A percentile compares a stretch with the other conserved stretches of the same genome.
Conservation (phyloP, 331 rosid genomes). For the Quercus phellos region DNA sequence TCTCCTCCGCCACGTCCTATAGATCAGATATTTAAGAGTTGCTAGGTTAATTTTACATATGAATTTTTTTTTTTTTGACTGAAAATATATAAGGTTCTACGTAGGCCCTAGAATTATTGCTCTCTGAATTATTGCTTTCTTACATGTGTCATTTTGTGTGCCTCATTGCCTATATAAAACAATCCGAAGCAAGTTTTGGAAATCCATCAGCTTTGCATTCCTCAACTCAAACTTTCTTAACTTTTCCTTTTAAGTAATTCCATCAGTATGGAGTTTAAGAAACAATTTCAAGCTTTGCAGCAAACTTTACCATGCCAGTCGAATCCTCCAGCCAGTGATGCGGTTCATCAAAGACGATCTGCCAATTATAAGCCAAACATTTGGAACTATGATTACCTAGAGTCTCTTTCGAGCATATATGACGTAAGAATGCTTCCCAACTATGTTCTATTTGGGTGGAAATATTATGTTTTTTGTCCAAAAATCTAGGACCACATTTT, state of each 20-base stretch:
- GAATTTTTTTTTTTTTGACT: too few relatives aligned
- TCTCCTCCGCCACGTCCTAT: too few relatives aligned
- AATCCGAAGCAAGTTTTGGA: background rate
- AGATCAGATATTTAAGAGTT: too few relatives aligned
- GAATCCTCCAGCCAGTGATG: background rate
- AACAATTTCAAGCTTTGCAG: background rate
- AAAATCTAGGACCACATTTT: too few relatives aligned
- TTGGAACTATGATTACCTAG: slow-evolving; percentile 40
- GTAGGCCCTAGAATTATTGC: too few relatives aligned
- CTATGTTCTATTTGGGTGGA: background rate
- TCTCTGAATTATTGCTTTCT: too few relatives aligned
- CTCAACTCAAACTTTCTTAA: background rate
- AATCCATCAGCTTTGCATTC: background rate
- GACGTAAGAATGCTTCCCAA: slow-evolving; percentile 22
- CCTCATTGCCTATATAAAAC: background rate
- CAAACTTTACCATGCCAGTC: background rate
- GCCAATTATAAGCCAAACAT: slow-evolving; percentile 41
- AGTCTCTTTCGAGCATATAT: slow-evolving; percentile 36
- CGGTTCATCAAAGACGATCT: slow-evolving; percentile 14
- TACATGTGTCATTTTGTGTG: background rate
- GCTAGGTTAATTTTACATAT: too few relatives aligned
- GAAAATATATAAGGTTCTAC: too few relatives aligned
- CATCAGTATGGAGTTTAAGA: background rate
- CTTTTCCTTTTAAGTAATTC: background rate
- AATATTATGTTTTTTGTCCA: too few relatives aligned